Evolutionary conservation across 2,329 filamentous ascomycete genomes (phyloP).

Genomic region (Pyrenophora tritici-repentis): DNA sequence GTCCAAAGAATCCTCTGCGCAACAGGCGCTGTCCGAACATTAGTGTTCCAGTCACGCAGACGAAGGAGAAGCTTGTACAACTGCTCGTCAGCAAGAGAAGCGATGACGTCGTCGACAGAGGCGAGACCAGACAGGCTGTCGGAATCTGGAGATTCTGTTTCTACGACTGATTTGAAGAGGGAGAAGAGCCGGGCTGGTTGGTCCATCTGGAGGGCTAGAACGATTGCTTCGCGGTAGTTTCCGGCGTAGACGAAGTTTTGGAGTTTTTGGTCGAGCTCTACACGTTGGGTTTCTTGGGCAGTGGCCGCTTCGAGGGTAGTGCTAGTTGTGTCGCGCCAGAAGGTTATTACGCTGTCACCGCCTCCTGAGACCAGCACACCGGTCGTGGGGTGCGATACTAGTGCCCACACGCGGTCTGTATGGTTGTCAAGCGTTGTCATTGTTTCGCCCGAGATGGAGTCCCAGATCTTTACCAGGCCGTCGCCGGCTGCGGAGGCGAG

Average conservation of each 20-base stretch:
- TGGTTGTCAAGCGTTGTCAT: slow-evolving; percentile 95
- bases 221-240: slow-evolving; percentile 91
- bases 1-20: slow-evolving; percentile 84
- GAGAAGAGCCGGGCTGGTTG: slow-evolving; percentile 85
- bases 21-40: slow-evolving; percentile 81
- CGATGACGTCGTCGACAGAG: slow-evolving; percentile 80
- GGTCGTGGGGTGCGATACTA: slow-evolving; percentile 67
- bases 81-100: slow-evolving; percentile 79
- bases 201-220: slow-evolving; percentile 88
- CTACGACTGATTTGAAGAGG: slow-evolving; percentile 81
- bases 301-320: slow-evolving; percentile 77
- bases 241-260: slow-evolving; percentile 89
- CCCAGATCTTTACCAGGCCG: slow-evolving; percentile 96
- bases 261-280: slow-evolving; percentile 92
- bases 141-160: slow-evolving; percentile 62
- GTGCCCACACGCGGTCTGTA: slow-evolving; percentile 91
- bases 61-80: slow-evolving; percentile 81
- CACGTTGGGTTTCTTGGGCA: slow-evolving; percentile 73
- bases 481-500: slow-evolving; percentile 90
- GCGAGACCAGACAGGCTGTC: slow-evolving; percentile 67
- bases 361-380: slow-evolving; percentile 86
- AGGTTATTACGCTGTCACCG: slow-evolving; percentile 89
- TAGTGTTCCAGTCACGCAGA: slow-evolving; percentile 96
- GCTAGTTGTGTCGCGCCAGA: slow-evolving; percentile 91
- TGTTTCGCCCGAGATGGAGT: slow-evolving; percentile 80